phyloP scores from a whole-genome alignment of 176 grass and related monocot species.

The Puccinellia tenuiflora region DNA sequence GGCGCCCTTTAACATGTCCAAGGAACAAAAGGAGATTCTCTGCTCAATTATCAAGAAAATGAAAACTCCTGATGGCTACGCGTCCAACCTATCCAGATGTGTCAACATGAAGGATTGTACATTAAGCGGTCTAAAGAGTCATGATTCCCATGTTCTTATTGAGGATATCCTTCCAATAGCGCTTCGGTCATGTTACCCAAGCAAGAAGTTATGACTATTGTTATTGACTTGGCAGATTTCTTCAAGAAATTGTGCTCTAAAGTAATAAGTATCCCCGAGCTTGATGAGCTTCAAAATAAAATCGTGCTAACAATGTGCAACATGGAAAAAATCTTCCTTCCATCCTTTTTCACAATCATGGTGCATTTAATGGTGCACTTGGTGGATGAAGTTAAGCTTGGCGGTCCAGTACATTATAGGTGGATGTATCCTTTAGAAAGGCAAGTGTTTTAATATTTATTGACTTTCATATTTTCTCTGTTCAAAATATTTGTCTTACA shows the following conservation, averaged over 20 bases:
- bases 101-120: neutral
- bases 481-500: neutral
- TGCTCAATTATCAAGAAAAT: neutral
- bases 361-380: slow-evolving; percentile 17
- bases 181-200: neutral
- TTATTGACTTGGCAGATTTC: neutral
- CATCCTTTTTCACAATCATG: neutral
- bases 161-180: slow-evolving; percentile 26
- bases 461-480: neutral
- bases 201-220: neutral
- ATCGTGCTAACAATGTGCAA: neutral
- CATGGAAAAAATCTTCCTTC: neutral
- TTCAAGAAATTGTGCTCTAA: neutral
- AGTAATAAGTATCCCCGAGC: neutral
- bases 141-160: slow-evolving; percentile 32
- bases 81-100: neutral
- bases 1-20: neutral
- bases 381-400: slow-evolving; percentile 13
- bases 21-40: neutral
- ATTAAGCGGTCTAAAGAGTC: slow-evolving; percentile 22
- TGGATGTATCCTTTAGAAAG: slow-evolving; percentile 41
- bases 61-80: neutral
- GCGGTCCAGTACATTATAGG: neutral
- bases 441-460: neutral
- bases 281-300: neutral